A percentile compares a stretch with the other conserved stretches of the same genome.
phyloP scores from a whole-genome alignment of 1,284 basidiomycete genomes.

The Puccinia polysora region DNA sequence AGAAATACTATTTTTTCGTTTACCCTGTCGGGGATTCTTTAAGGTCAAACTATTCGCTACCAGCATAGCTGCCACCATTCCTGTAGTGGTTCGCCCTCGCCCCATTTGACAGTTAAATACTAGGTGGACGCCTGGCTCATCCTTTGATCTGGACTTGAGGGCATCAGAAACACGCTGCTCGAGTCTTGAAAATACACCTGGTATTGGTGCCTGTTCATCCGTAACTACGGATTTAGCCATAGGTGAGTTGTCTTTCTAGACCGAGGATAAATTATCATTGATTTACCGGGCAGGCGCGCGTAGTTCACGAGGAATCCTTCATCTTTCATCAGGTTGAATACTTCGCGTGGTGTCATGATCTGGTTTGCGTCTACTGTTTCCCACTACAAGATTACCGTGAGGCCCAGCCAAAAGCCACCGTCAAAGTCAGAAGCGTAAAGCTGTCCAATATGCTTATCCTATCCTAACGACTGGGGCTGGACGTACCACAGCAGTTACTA shows the following conservation, averaged over 20 bases:
- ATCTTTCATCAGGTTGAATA: constrained; percentile 59
- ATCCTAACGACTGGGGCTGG: not conserved
- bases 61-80: constrained; percentile 72
- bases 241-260: not conserved
- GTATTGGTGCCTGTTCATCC: constrained; percentile 90
- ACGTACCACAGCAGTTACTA: constrained; percentile 49
- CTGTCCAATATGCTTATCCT: not conserved
- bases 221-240: constrained; percentile 61
- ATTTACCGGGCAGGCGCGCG: constrained; percentile 34
- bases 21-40: constrained; percentile 46
- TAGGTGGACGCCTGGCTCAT: constrained; percentile 61
- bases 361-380: constrained; percentile 76
- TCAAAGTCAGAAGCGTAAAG: not conserved
- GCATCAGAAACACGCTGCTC: constrained; percentile 68
- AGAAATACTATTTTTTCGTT: constrained; percentile 56
- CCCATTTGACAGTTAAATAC: constrained; percentile 82
- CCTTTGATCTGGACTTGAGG: constrained; percentile 58
- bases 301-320: constrained; percentile 42
- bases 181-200: constrained; percentile 72
- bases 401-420: not conserved
- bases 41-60: constrained; percentile 69
- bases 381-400: constrained; percentile 59
- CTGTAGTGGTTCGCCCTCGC: constrained; percentile 70
- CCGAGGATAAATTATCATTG: not conserved
- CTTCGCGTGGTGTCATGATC: constrained; percentile 87